Evolutionary conservation across 2,329 filamentous ascomycete species (phyloP).

Genomic region (Bipolaris bicolor): DNA sequence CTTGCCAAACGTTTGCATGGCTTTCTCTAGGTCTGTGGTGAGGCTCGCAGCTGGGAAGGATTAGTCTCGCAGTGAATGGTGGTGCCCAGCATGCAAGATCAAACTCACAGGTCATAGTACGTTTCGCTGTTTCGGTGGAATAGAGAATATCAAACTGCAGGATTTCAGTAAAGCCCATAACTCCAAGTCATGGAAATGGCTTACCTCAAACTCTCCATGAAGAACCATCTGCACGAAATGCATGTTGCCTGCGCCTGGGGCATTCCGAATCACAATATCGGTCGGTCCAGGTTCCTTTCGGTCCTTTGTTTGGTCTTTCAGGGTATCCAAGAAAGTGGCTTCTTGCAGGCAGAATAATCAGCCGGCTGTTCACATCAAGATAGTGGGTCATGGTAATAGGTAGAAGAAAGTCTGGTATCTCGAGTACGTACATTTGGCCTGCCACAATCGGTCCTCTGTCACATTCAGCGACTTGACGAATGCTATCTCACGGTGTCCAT

Average conservation of each 20-base stretch:
- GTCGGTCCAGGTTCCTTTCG: constrained; percentile 18
- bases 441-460: constrained; percentile 74
- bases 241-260: constrained; percentile 73
- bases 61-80: constrained; percentile 14
- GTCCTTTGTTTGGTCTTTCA: constrained; percentile 63
- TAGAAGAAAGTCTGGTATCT: background rate
- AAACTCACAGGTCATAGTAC: constrained; percentile 57
- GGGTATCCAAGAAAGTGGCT: constrained; percentile 61
- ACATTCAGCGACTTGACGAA: constrained; percentile 72
- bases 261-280: constrained; percentile 63
- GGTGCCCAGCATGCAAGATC: no score
- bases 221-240: constrained; percentile 91
- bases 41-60: constrained; percentile 60
- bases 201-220: constrained; percentile 75
- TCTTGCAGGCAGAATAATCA: constrained; percentile 56
- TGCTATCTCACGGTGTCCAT: constrained; percentile 66
- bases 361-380: constrained; percentile 3
- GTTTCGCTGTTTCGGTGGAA: constrained; percentile 73
- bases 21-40: constrained; percentile 68
- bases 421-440: constrained; percentile 66
- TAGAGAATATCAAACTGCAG: constrained; percentile 84
- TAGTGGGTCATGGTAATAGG: no score
- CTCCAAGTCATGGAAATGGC: constrained; percentile 1
- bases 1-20: constrained; percentile 70
- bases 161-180: constrained; percentile 3